phyloP scores from a whole-genome alignment of 2,329 filamentous ascomycete species.

The Apiospora malaysiana region DNA sequence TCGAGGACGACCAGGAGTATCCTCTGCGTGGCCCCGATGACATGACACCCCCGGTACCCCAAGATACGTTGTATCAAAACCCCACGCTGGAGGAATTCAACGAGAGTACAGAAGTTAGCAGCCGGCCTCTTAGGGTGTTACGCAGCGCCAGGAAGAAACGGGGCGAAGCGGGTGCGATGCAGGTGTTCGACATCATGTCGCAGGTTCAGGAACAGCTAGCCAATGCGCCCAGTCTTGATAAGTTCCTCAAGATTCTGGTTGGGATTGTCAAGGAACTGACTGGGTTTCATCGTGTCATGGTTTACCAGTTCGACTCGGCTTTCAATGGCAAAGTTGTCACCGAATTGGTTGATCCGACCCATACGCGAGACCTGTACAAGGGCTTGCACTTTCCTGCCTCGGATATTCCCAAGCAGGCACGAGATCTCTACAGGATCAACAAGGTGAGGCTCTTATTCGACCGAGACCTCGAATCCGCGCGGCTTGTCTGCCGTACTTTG shows the following conservation, averaged over 20 bases:
- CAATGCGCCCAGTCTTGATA: slow-evolving; percentile 71
- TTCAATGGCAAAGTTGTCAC: slow-evolving; percentile 90
- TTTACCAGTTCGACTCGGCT: slow-evolving; percentile 84
- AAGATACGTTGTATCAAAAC: slow-evolving; percentile 75
- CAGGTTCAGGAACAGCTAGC: slow-evolving; percentile 89
- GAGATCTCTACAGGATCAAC: slow-evolving; percentile 89
- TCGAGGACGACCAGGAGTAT: slow-evolving; percentile 75
- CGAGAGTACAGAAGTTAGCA: slow-evolving; percentile 77
- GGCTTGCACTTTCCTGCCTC: slow-evolving; percentile 88
- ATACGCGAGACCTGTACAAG: slow-evolving; percentile 84
- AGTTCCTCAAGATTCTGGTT: slow-evolving; percentile 79
- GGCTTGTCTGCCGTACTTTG: slow-evolving; percentile 78
- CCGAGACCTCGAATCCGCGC: slow-evolving; percentile 77
- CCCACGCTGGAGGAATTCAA: slow-evolving; percentile 76
- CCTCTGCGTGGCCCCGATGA: slow-evolving; percentile 71
- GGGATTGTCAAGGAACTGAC: slow-evolving; percentile 89
- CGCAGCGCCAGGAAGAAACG: slow-evolving; percentile 76
- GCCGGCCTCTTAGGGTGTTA: slow-evolving; percentile 78
- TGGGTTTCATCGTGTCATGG: slow-evolving; percentile 90
- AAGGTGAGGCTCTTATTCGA: slow-evolving; percentile 89
- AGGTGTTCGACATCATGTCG: slow-evolving; percentile 90
- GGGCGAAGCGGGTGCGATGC: slow-evolving; percentile 83
- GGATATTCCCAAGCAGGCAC: slow-evolving; percentile 83
- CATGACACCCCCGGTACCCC: slow-evolving; percentile 64
- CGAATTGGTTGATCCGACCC: slow-evolving; percentile 80